Base-by-base conservation (phyloP, 352 stramenopile genomes). In the Phytophthora hybrid region DNA sequence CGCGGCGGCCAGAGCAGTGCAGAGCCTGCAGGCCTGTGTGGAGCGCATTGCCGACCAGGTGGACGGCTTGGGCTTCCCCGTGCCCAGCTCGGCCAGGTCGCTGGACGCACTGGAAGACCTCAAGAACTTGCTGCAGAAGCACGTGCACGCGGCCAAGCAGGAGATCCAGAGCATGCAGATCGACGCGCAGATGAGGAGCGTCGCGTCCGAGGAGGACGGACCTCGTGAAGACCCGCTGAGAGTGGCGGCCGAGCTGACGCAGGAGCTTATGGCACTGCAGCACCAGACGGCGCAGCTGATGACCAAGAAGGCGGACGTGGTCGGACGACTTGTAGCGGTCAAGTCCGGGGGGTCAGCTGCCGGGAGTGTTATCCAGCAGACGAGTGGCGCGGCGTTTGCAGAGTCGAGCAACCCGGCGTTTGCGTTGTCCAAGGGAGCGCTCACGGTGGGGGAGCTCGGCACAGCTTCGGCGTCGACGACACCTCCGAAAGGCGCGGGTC, bases 101-200 rank as follows among this genome's bases (percentile, higher is more conserved):
- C 34, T 93, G 31, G 81, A 89, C 37, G 76, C 81, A 0, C 64
- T 93, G 1, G 81, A 92, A n/a, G 86, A 92, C 39, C 67, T 93
- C 29, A 74, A 67, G 31, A 91, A 82, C 29, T 49, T 92, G 37
- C 63, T 93, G 51, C 72, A 79, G 32, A 80, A 74, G 32, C 81
- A 90, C 37, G 77, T 87, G 13, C 81, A 88, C 39, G 62, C 79
- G 0, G 61, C 82, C 19, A 88, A 84, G 57, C 84, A 91, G 62
- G 86, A 93, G 58, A 89, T 93, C 31, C 86, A 93, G 67, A 90
- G 72, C 39, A 73, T 92, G 59, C 77, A 93, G 73, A 92, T 92
- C 68, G 73, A 82, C 26, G 79, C 77, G 18, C 81, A 88, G 62
- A 93, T 92, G 84, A 74, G 77, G 29, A 85, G 70, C 47, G 79